Base-by-base conservation (phyloP, 805 yeast genomes). In the Candida ulmi region DNA sequence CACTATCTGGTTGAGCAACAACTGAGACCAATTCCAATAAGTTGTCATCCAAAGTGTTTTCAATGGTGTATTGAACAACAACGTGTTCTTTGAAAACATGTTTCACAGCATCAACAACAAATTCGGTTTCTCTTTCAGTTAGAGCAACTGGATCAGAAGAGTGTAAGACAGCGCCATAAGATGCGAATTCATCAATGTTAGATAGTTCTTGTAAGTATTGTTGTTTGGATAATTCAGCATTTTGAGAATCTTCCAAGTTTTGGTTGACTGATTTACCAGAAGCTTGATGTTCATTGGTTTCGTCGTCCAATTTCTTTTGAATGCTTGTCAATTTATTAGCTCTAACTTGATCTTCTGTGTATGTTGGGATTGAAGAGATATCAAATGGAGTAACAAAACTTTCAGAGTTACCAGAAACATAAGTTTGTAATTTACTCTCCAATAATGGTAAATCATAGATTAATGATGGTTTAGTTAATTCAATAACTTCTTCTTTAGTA, bases 61-160 rank as follows among this genome's bases (percentile, higher is more conserved):
- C 75, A 47, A 93, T 76, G 48, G 83, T 79, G 63, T 76, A 91
- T 67, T 91, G 96, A 47, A 88, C 63, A 45, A 91, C 77, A 54
- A 83, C 68, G 53, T 84, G 80, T 13, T 76, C 68, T 45, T 77
- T 78, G 63, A 85, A 93, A 40, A 90, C 65, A 60, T 90, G 98
- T 62, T 87, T 90, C 41, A 86, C 70, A 27, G 83, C 90, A 38
- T 73, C 74, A 43, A 93, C 95, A 33, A 88, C 90, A 61, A 88
- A 88, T 65, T 93, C 99, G 45, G 95, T 88, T 61, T 90, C 98
- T 43, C 76, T 72, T 61, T 93, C 99, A 17, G 98, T 90, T 54
- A 91, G 76, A 48, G 82, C 78, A 40, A 77, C 68, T 27, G 69
- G 61, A 28, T 65, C 57, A 2, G 95, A 80, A 8, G 90, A 76